Evolutionary conservation across 345 rosid genomes (phyloP).

Genomic region (Durio zibethinus): DNA sequence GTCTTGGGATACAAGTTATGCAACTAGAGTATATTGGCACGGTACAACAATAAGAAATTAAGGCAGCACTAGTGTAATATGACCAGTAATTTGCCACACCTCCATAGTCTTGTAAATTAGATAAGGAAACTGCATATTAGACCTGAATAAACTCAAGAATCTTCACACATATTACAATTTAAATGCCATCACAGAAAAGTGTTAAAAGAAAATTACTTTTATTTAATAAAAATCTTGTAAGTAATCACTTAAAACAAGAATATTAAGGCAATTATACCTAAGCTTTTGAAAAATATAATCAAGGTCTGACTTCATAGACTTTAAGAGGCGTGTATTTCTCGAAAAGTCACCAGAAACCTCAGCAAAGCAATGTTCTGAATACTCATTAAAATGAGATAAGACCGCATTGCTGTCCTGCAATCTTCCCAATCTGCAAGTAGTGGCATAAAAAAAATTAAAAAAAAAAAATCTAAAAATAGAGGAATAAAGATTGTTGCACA

Average conservation of each 20-base stretch:
- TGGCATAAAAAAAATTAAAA: not conserved
- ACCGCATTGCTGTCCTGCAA: slow-evolving; percentile 95
- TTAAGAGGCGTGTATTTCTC: slow-evolving; percentile 60
- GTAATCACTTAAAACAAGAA: not conserved
- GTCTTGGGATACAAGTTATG: not conserved
- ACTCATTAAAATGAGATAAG: slow-evolving; percentile 80
- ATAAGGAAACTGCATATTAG: not conserved
- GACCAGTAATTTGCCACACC: not conserved
- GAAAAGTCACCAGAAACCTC: slow-evolving; percentile 73
- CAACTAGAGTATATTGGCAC: not conserved
- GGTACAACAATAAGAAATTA: not conserved
- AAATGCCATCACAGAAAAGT: not conserved
- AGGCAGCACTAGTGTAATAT: not conserved
- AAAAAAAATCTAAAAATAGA: not conserved
- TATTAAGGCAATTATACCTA: slow-evolving; percentile 39
- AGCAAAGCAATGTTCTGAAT: slow-evolving; percentile 70
- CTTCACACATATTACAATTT: not conserved
- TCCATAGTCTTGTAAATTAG: not conserved
- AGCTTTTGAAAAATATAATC: slow-evolving; percentile 88
- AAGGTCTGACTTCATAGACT: slow-evolving; percentile 80
- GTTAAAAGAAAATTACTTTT: not conserved
- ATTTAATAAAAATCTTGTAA: not conserved
- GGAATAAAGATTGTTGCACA: not conserved
- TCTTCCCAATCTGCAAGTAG: slow-evolving; percentile 74
- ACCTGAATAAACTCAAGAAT: not conserved